These are phyloP conservation scores for Globomyces pollinis-pini DNA, from an alignment of 192 early-diverging fungal species.

Conservation along the genomic window DNA sequence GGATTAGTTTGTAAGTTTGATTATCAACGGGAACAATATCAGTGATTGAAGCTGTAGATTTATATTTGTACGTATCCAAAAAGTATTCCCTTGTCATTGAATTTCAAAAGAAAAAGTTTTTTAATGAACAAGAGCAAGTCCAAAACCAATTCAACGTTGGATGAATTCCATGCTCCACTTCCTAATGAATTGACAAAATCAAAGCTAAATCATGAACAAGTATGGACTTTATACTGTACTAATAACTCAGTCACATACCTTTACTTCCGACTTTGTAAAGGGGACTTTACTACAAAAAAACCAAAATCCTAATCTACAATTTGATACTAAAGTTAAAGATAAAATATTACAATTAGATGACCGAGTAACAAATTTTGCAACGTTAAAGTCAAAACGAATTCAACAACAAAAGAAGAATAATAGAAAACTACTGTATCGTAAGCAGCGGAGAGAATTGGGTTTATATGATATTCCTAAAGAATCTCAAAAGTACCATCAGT, in stretches of 20 bases:
- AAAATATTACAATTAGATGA: slow-evolving; percentile 48
- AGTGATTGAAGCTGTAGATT: too few relatives aligned
- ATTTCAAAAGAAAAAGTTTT: too few relatives aligned
- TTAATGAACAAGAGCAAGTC: too few relatives aligned
- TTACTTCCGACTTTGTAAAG: too few relatives aligned
- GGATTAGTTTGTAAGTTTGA: too few relatives aligned
- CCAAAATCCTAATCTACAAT: background rate
- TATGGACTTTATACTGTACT: background rate
- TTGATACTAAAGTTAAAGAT: slow-evolving; percentile 34
- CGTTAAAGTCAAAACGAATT: background rate
- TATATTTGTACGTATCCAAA: too few relatives aligned
- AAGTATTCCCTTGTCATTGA: too few relatives aligned
- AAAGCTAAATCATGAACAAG: background rate
- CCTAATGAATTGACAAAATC: too few relatives aligned
- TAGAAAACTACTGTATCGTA: slow-evolving; percentile 55
- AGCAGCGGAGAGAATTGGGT: slow-evolving; percentile 47
- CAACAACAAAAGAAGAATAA: slow-evolving; percentile 23
- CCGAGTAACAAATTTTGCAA: slow-evolving; percentile 20
- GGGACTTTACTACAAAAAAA: background rate
- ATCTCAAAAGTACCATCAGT: slow-evolving; percentile 27
- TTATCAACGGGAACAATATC: too few relatives aligned
- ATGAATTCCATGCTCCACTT: background rate
- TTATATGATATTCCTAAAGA: slow-evolving; percentile 62
- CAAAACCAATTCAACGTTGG: background rate
- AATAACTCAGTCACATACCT: background rate